A percentile compares a stretch with the other conserved stretches of the same genome.
These are phyloP conservation scores for Talaromyces liani DNA, from an alignment of 495 filamentous ascomycete genomes.

Conservation along the genomic window DNA sequence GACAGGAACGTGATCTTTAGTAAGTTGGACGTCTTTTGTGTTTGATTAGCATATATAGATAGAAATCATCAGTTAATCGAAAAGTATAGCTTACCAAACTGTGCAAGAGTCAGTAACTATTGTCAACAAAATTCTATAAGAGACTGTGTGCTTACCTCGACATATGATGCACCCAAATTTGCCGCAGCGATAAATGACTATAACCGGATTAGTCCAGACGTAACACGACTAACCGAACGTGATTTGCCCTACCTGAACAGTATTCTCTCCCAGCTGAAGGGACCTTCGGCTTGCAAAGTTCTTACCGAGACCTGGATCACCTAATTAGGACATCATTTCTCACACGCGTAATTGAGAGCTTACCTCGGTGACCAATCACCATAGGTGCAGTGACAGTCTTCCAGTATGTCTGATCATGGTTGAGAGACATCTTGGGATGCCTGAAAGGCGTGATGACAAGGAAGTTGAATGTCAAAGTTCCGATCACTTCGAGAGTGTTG, in stretches of 20 bases:
- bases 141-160: slow-evolving; percentile 50
- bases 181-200: slow-evolving; percentile 93
- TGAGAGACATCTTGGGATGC: slow-evolving; percentile 88
- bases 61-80: not conserved
- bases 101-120: not conserved
- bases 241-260: not conserved
- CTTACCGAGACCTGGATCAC: slow-evolving; percentile 64
- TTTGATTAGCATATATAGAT: not conserved
- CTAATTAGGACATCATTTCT: slow-evolving; percentile 9
- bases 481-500: slow-evolving; percentile 80
- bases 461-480: slow-evolving; percentile 93
- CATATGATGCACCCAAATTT: slow-evolving; percentile 84
- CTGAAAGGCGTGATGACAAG: slow-evolving; percentile 88
- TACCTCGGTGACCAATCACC: slow-evolving; percentile 85
- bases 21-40: slow-evolving; percentile 83
- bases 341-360: slow-evolving; percentile 5
- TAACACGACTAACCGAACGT: slow-evolving; percentile 1
- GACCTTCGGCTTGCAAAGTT: slow-evolving; percentile 76
- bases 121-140: slow-evolving; percentile 10
- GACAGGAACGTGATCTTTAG: slow-evolving; percentile 96
- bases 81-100: slow-evolving; percentile 8
- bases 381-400: slow-evolving; percentile 74
- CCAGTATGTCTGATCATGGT: slow-evolving; percentile 90
- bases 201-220: not conserved
- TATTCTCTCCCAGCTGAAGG: slow-evolving; percentile 68